These are phyloP conservation scores for Byssoonygena ceratinophila DNA, from an alignment of 2,329 filamentous ascomycete genomes.

Conservation along the genomic window DNA sequence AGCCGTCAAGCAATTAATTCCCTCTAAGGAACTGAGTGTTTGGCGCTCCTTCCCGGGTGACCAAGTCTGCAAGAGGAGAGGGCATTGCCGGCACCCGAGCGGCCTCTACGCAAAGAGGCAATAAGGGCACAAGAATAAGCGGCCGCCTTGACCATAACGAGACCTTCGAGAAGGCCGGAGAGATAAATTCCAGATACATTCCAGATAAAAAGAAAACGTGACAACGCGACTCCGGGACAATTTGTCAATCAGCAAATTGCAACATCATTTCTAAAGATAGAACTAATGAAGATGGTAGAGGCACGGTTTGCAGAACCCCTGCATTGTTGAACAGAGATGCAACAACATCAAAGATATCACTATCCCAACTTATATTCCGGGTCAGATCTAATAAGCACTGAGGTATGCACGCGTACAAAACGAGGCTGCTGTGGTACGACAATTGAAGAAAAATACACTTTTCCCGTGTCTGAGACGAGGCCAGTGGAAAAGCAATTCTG, in stretches of 20 bases:
- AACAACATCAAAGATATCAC: too few relatives aligned
- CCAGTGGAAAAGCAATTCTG: too few relatives aligned
- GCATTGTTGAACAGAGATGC: too few relatives aligned
- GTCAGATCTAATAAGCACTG: too few relatives aligned
- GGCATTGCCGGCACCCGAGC: constrained; percentile 1
- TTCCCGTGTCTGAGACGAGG: too few relatives aligned
- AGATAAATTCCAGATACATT: constrained; percentile 5
- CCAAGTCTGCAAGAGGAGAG: constrained; percentile 2
- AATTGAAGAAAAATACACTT: too few relatives aligned
- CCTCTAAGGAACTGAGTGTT: not conserved
- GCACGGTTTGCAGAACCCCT: too few relatives aligned
- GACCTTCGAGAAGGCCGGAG: not conserved
- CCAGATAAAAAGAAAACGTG: constrained; percentile 6
- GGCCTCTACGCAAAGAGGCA: constrained; percentile 1
- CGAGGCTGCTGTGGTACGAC: too few relatives aligned
- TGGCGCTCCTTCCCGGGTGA: not conserved
- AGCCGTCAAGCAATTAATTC: not conserved
- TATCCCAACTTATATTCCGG: too few relatives aligned
- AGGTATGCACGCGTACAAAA: too few relatives aligned
- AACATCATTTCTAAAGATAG: too few relatives aligned
- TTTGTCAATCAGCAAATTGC: not conserved
- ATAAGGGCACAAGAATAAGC: constrained; percentile 8
- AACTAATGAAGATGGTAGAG: too few relatives aligned
- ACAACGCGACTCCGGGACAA: constrained; percentile 5
- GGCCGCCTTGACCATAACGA: constrained; percentile 7